Evolutionary conservation across 2,329 filamentous ascomycete genomes (phyloP), one percentile per base, ranked within the genome.

Genomic region (Aspergillus aculeatinus): DNA sequence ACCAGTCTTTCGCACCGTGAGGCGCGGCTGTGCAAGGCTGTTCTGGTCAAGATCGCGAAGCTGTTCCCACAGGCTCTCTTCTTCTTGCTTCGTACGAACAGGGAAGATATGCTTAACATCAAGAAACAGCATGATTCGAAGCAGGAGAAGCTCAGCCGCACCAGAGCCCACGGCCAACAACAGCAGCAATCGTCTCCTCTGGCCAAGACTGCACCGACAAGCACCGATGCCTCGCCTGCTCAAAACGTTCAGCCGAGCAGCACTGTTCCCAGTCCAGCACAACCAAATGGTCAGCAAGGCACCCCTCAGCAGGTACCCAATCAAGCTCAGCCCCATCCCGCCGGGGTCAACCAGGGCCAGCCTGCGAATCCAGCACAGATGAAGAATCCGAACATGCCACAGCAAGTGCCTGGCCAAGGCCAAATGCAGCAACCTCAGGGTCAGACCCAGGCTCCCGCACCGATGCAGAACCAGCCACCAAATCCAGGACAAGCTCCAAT

Each of bases 1-100:
- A 94, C 92, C 48, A 95, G 94, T 55, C 83, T 99, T 54, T 91
- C 91, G 2, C 89, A 97, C 71, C 93, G 94, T 68, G 96, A 99
- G 76, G 94, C 92, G 12, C 87, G 88, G 4, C 89, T 96, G 51
- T 91, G 94, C 49, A 90, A 95, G 73, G 86, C 87, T 54, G 91
- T 99, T 53, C 83, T 99, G 19, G 85, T 92, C 25, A 96, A 95
- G 81, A 92, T 99, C 71, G 95, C 95, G 55, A 97, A 97, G 80
- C 88, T 90, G 0, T 99, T 96, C 73, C 95, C 95, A 2, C 95
- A 99, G 73, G 89, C 95, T 3, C 82, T 99, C 29, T 99, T 97
- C 81, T 98, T 98, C 82, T 89, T 96, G 73, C 85, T 99, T 29
- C 85, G 95, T 60, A 99, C 94, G 1, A 96, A 90, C 65, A 85